phyloP scores from a whole-genome alignment of 768 basidiomycete species.

The Daedaleopsis sinensis region DNA sequence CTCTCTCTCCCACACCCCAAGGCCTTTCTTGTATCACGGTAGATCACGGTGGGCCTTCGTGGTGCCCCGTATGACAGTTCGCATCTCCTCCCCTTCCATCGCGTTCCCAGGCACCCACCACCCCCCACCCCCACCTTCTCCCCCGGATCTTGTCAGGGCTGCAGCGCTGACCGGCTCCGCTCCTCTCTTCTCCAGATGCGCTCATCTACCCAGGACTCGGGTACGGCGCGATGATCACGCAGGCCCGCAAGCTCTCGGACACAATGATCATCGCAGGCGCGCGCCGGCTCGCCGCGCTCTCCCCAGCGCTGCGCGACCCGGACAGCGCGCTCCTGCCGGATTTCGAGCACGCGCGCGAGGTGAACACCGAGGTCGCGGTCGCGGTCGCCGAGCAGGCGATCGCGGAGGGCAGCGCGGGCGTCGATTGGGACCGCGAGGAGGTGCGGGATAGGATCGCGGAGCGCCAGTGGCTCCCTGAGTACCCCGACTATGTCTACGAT shows the following conservation, averaged over 20 bases:
- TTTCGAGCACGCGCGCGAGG: conserved; percentile 68
- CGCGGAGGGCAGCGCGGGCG: conserved; percentile 65
- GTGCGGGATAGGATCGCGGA: conserved; percentile 53
- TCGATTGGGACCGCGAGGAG: conserved; percentile 61
- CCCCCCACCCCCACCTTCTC: not conserved
- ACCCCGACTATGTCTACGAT: conserved; percentile 67
- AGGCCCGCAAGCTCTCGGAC: conserved; percentile 69
- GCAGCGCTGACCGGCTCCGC: not conserved
- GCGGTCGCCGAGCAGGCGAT: conserved; percentile 82
- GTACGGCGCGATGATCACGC: conserved; percentile 73
- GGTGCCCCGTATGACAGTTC: not conserved
- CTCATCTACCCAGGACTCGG: conserved; percentile 88
- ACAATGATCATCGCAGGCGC: conserved; percentile 90
- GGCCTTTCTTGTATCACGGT: not conserved
- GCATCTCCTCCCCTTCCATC: not conserved
- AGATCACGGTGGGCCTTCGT: too few species aligned
- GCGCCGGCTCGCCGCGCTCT: conserved; percentile 69
- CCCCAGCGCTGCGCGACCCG: conserved; percentile 74
- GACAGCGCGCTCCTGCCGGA: conserved; percentile 76
- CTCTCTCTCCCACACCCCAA: not conserved
- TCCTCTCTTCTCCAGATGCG: conserved; percentile 46
- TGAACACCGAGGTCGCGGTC: conserved; percentile 81
- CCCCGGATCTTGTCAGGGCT: not conserved
- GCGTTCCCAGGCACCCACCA: not conserved
- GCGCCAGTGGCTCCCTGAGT: conserved; percentile 66